Base-by-base conservation (phyloP, 345 rosid genomes). In the Arabidopsis suecica region DNA sequence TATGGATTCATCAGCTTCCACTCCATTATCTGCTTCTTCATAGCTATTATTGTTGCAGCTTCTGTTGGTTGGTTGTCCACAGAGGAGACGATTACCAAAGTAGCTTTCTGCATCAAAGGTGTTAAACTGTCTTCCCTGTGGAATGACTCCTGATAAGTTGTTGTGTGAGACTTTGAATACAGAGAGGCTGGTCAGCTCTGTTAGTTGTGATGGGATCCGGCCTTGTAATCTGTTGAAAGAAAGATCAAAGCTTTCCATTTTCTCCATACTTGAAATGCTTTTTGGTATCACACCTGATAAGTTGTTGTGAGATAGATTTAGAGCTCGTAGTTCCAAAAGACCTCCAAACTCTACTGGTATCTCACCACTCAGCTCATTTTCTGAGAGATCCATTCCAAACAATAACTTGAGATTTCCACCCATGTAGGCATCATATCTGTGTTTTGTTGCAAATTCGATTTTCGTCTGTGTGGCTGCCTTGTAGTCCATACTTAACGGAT, bases 231-330 rank as follows among this genome's bases (percentile, higher is more conserved):
- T 54, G 62, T 82, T 80, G 61, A 59, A 61, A 0, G 84, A 85
- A 44, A 76, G 64, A 59, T 81, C 85, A 48, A 84, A 61, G 10
- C 82, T 81, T 57, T 85, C 86, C 5, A 87, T 3, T 0, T 79
- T 12, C 2, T 13, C 18, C 1, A 83, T 10, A 12, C 65, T 42
- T 34, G 82, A 74, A 32, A 83, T 57, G 0, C 71, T 77, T 5
- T 3, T 0, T 11, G 88, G 90, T 50, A 84, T 80, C 1, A 9
- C 1, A 1, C 87, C 83, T 0, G 22, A 33, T 9, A 83, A 60
- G 0, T 42, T 22, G 5, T 87, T 87, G 66, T 66, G 72, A 8
- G 88, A 84, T 0, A 83, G 25, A 53, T 82, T 83, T 5, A 80
- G 40, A 2, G 64, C 45, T 1, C 5, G 9, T n/a, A 80, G 63